These are phyloP conservation scores for Agrocybe praecox DNA, from an alignment of 768 basidiomycete genomes.

Conservation along the genomic window DNA sequence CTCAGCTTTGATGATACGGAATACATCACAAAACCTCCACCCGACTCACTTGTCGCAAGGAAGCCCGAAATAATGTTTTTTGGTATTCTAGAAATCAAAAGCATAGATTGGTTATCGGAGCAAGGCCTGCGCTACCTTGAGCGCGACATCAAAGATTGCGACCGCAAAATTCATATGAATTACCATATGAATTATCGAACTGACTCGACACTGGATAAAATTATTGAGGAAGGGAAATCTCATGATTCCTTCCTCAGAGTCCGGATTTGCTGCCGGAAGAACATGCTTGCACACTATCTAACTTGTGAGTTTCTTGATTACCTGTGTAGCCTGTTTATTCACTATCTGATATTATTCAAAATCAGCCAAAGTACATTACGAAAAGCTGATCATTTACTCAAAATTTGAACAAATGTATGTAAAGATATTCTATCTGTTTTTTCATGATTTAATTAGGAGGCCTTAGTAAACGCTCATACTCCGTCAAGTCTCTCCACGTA, in stretches of 20 bases:
- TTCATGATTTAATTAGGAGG: background rate
- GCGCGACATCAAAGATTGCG: conserved; percentile 44
- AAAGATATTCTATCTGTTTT: background rate
- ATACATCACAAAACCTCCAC: conserved; percentile 29
- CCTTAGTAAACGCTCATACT: conserved; percentile 43
- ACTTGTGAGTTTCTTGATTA: conserved; percentile 20
- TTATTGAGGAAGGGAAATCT: conserved; percentile 34
- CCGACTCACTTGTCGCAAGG: conserved; percentile 6
- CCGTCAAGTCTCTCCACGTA: conserved; percentile 48
- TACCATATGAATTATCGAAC: conserved; percentile 22
- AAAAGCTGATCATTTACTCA: conserved; percentile 19
- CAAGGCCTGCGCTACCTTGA: conserved; percentile 43
- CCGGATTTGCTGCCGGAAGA: conserved; percentile 18
- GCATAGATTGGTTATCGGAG: conserved; percentile 51
- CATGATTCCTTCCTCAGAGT: conserved; percentile 14
- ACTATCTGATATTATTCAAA: background rate
- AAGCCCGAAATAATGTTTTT: conserved; percentile 46
- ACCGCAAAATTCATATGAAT: conserved; percentile 27
- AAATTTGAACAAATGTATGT: conserved; percentile 3
- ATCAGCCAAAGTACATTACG: conserved; percentile 20
- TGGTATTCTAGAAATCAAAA: conserved; percentile 49
- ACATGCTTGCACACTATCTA: conserved; percentile 19
- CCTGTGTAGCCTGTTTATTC: background rate
- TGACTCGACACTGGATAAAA: conserved; percentile 32
- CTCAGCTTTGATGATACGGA: conserved; percentile 53